Conservation (phyloP, 139 green algal genomes). For the Deuterostichococcus epilithicus region DNA sequence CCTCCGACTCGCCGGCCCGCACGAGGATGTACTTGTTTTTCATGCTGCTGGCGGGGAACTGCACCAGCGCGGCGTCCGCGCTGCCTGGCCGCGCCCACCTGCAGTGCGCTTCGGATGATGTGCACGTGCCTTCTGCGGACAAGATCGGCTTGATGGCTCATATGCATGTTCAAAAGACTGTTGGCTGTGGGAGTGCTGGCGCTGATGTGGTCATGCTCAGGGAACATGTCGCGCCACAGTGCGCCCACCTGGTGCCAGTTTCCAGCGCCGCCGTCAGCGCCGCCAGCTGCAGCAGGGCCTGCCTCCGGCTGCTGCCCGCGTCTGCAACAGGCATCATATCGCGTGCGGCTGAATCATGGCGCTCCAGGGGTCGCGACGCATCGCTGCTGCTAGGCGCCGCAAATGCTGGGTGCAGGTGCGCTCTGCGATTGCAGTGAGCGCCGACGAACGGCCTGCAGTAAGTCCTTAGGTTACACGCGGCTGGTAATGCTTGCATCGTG, state of each 20-base stretch:
- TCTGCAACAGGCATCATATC: too few species aligned
- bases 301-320: not conserved
- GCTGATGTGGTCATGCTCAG: not conserved
- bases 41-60: slow-evolving; percentile 49
- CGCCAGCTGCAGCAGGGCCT: not conserved
- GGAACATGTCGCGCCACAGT: not conserved
- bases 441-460: too few species aligned
- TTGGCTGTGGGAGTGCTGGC: too few species aligned
- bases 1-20: slow-evolving; percentile 58
- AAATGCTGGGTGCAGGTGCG: too few species aligned
- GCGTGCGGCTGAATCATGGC: too few species aligned
- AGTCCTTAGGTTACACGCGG: too few species aligned
- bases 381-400: too few species aligned
- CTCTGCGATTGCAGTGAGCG: too few species aligned
- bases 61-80: slow-evolving; percentile 44
- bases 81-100: not conserved
- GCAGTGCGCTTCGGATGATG: not conserved
- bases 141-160: not conserved
- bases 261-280: not conserved
- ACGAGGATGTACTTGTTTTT: slow-evolving; percentile 69
- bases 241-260: not conserved
- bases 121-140: not conserved
- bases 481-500: too few species aligned
- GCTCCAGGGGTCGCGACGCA: too few species aligned
- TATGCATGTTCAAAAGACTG: not conserved